These are phyloP conservation scores for Botrytis paeoniae DNA, from an alignment of 2,329 filamentous ascomycete species.

Conservation along the genomic window DNA sequence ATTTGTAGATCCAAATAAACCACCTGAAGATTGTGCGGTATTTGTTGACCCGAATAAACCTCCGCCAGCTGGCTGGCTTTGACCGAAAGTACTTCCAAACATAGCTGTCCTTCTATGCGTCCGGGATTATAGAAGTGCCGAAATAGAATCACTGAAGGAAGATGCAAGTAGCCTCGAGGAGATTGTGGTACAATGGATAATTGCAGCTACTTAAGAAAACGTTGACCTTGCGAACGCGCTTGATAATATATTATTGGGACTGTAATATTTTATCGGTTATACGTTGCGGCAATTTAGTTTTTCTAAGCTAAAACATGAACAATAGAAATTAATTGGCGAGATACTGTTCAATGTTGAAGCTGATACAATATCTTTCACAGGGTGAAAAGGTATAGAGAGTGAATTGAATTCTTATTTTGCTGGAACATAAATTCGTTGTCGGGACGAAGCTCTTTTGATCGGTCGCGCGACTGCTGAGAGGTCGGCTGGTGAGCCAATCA, in stretches of 20 bases:
- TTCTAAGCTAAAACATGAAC: background rate
- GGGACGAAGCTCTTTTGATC: conserved; percentile 24
- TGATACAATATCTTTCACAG: background rate
- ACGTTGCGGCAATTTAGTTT: background rate
- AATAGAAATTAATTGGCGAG: background rate
- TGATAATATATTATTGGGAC: conserved; percentile 1
- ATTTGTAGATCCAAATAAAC: conserved; percentile 25
- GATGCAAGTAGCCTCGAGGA: background rate
- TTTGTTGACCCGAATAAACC: conserved; percentile 29
- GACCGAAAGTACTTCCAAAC: conserved; percentile 30
- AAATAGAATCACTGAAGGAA: background rate
- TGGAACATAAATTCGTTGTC: conserved; percentile 17
- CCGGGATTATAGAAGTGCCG: background rate
- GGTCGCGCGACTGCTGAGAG: conserved; percentile 20
- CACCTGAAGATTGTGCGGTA: conserved; percentile 18
- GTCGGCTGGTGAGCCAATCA: conserved; percentile 33
- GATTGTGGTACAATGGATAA: background rate
- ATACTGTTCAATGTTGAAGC: background rate
- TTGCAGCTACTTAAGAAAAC: conserved; percentile 13
- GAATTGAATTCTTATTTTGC: conserved; percentile 11
- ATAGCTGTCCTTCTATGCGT: conserved; percentile 22
- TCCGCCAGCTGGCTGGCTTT: conserved; percentile 28
- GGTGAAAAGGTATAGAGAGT: background rate
- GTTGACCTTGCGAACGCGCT: conserved; percentile 17
- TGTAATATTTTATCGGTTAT: background rate